Evolutionary conservation across 2,329 filamentous ascomycete genomes (phyloP).

Genomic region (Ceratocystis diversiconidia): DNA sequence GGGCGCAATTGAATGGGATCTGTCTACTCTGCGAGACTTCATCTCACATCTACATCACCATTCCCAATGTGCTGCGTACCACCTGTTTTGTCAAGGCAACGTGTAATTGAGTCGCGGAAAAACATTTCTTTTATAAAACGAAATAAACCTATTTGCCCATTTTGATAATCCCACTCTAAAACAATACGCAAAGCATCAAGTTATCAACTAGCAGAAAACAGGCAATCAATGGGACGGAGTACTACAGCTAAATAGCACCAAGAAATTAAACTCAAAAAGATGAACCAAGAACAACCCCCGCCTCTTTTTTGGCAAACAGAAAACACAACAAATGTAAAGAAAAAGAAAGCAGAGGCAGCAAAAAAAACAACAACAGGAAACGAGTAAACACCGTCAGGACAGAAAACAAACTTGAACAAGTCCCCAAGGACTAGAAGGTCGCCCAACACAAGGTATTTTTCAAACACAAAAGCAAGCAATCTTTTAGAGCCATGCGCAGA

Average conservation of each 20-base stretch:
- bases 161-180: conserved; percentile 3
- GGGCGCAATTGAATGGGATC: no score
- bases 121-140: neutral
- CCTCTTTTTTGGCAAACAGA: neutral
- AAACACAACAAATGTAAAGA: conserved; percentile 1
- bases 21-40: no score
- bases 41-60: no score
- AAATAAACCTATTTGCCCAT: neutral
- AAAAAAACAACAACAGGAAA: neutral
- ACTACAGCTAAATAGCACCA: neutral
- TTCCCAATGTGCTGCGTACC: no score
- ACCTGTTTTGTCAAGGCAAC: neutral
- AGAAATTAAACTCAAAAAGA: neutral
- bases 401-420: conserved; percentile 6
- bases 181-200: neutral
- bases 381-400: conserved; percentile 2
- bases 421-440: conserved; percentile 4
- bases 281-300: neutral
- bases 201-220: neutral
- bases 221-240: neutral
- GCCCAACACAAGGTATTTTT: conserved; percentile 1
- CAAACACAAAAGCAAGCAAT: conserved; percentile 5
- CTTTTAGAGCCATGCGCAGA: neutral
- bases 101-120: neutral
- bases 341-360: neutral